These are phyloP conservation scores for Dalbergia cochinchinensis DNA, from an alignment of 306 rosid species.

Conservation along the genomic window DNA sequence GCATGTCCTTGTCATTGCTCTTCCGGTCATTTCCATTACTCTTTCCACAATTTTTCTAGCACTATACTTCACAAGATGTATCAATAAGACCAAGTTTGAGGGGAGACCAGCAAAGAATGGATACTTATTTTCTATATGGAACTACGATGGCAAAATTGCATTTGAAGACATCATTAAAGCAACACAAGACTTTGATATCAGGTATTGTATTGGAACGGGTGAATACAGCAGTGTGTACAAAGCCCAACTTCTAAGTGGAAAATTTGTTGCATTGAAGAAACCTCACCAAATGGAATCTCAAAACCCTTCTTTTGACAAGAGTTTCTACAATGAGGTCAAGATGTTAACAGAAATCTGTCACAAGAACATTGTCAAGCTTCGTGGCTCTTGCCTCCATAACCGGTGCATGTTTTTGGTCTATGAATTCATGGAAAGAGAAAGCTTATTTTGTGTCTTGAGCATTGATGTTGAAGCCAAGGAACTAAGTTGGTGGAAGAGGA, in stretches of 20 bases:
- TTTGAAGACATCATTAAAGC: conserved; percentile 36
- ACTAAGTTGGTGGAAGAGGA: conserved; percentile 33
- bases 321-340: conserved; percentile 31
- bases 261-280: conserved; percentile 41
- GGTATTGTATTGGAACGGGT: conserved; percentile 26
- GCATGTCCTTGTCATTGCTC: too few relatives aligned
- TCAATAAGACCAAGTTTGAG: not conserved
- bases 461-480: conserved; percentile 15
- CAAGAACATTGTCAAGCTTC: conserved; percentile 28
- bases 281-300: conserved; percentile 32
- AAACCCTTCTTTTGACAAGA: not conserved
- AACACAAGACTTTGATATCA: conserved; percentile 22
- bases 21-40: too few relatives aligned
- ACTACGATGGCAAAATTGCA: conserved; percentile 39
- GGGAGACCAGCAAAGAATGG: conserved; percentile 1
- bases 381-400: conserved; percentile 38
- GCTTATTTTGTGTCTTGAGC: conserved; percentile 7
- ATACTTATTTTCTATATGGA: conserved; percentile 28
- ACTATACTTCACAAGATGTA: too few relatives aligned
- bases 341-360: conserved; percentile 15
- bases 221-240: conserved; percentile 8
- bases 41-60: too few relatives aligned
- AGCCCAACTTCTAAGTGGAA: conserved; percentile 22
- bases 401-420: conserved; percentile 38
- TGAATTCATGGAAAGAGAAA: conserved; percentile 43